Base-by-base conservation (phyloP, 169 alveolate species). In the Cardiosporidium cionae region DNA sequence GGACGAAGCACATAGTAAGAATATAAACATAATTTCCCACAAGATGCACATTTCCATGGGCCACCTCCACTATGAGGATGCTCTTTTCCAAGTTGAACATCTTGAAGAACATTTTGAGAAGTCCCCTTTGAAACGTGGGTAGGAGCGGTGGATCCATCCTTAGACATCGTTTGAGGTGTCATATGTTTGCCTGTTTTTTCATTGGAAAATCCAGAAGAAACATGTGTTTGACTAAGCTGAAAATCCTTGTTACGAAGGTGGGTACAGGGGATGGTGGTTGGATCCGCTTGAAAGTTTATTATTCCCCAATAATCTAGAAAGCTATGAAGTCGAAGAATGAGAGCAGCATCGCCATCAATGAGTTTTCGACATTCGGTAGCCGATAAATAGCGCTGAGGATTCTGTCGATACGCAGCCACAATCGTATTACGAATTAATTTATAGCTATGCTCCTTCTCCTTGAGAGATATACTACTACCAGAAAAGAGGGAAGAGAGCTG, bases 291-390 rank as follows among this genome's bases (percentile, higher is more conserved):
- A 70, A 76, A 86, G 81, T 86, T 86, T 54, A 86, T 86, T 7
- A 85, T 16, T 7, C 91, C 91, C 92, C 92, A 86, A 54, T 85
- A 86, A 74, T 86, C 86, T 16, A 86, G 86, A 53, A 85, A 65
- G 7, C 84, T 37, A 53, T 86, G 89, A 7, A 85, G 52, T 32
- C 82, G 80, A 58, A 85, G 68, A 64, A 86, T 63, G 31, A 82
- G 62, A 4, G 92, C 77, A 0, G 88, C 86, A 54, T 86, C 92
- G 2, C 81, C 91, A 44, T 44, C 58, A 7, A 72, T 62, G 27
- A 23, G 23, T 16, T 29, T 36, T 2, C 79, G 36, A 71, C 79
- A 72, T 9, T 72, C 79, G 7, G 72, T 54, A 64, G 58, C 52
- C 44, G 79, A 72, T 31, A 72, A 64, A 32, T 72, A 25, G 66